Percentiles rank a stretch among this genome's conserved stretches.
Conservation (phyloP, 192 early-diverging fungal species). For the Coemansia asiatica region DNA sequence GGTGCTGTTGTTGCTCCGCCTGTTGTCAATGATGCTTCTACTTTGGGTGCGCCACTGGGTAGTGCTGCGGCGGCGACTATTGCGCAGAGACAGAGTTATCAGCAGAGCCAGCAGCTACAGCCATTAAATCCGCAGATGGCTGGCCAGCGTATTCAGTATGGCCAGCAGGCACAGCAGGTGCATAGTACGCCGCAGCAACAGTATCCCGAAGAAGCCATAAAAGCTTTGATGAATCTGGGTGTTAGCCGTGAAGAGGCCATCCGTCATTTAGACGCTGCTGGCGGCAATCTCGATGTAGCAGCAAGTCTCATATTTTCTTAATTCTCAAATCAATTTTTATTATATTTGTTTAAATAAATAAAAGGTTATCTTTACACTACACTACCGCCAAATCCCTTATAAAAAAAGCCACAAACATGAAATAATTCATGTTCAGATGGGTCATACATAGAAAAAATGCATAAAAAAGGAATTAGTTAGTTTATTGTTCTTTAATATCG, state of each 20-base stretch:
- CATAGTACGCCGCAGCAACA: slow-evolving; percentile 8
- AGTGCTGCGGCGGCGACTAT: background rate
- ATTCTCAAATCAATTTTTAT: background rate
- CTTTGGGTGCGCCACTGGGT: slow-evolving; percentile 11
- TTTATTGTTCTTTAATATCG: too few relatives aligned
- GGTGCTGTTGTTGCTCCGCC: slow-evolving; percentile 13
- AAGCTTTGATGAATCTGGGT: slow-evolving; percentile 75
- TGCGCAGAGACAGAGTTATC: slow-evolving; percentile 3
- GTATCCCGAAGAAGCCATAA: slow-evolving; percentile 68
- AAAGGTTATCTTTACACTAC: too few relatives aligned
- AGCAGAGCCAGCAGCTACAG: slow-evolving; percentile 28
- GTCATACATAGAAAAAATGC: too few relatives aligned
- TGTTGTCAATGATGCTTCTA: too few relatives aligned
- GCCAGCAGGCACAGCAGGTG: slow-evolving; percentile 10
- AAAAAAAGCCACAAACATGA: too few relatives aligned
- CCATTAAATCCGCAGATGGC: too few relatives aligned
- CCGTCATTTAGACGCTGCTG: slow-evolving; percentile 69
- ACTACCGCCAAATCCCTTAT: too few relatives aligned
- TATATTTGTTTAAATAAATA: background rate
- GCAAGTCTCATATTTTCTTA: slow-evolving; percentile 78
- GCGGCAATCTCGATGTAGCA: slow-evolving; percentile 85
- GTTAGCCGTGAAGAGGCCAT: slow-evolving; percentile 78
- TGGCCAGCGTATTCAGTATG: too few relatives aligned
- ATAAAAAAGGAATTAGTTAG: too few relatives aligned
- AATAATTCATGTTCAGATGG: too few relatives aligned